phyloP scores from a whole-genome alignment of 2,329 filamentous ascomycete species.

The Fusarium ambrosium region DNA sequence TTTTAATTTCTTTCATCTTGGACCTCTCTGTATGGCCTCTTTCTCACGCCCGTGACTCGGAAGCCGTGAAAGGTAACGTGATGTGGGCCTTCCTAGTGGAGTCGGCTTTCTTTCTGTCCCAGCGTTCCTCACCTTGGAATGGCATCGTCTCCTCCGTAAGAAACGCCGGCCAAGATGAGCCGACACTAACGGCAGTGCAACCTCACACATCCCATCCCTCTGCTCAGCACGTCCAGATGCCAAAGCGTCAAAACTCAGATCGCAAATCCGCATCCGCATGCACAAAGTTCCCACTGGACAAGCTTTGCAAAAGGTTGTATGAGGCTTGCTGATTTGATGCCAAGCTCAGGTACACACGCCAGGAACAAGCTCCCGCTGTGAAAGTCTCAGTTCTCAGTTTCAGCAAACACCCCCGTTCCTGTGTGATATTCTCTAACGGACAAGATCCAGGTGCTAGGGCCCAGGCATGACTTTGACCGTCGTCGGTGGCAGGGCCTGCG shows the following conservation, averaged over 20 bases:
- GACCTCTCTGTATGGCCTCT: neutral
- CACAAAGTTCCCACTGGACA: constrained; percentile 4
- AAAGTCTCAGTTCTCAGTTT: constrained; percentile 32
- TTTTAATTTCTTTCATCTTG: constrained; percentile 1
- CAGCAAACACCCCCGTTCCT: constrained; percentile 19
- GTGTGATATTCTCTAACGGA: constrained; percentile 21
- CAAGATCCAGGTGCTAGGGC: constrained; percentile 36
- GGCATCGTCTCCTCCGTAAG: constrained; percentile 32
- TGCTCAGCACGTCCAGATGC: neutral
- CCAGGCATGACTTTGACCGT: constrained; percentile 29
- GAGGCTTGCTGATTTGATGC: constrained; percentile 29
- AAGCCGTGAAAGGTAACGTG: constrained; percentile 39
- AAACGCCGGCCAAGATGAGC: constrained; percentile 31
- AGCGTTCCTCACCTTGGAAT: constrained; percentile 23
- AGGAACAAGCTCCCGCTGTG: constrained; percentile 34
- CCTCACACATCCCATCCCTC: constrained; percentile 2
- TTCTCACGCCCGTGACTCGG: constrained; percentile 26
- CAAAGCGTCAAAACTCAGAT: constrained; percentile 19
- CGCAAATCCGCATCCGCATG: neutral
- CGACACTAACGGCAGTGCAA: constrained; percentile 31
- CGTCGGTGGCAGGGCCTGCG: constrained; percentile 34
- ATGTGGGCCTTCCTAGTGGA: constrained; percentile 31
- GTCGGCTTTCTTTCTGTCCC: neutral
- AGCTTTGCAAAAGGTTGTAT: constrained; percentile 17
- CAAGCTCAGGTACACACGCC: constrained; percentile 39